Base-by-base conservation (phyloP, 495 filamentous ascomycete species). In the Xylaria bambusicola region DNA sequence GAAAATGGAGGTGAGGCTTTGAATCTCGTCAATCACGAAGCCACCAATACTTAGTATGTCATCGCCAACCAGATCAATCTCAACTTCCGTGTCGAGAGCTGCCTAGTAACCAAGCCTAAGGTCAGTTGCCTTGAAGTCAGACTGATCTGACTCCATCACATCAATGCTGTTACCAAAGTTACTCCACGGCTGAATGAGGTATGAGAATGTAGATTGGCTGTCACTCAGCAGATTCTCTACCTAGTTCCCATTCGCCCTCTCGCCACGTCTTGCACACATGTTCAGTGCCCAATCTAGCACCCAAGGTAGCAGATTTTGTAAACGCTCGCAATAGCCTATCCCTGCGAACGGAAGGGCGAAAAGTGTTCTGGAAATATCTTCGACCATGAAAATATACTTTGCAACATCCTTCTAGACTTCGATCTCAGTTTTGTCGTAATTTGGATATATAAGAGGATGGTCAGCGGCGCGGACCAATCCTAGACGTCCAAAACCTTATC, bases 11-110 rank as follows among this genome's bases (percentile, higher is more conserved):
- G 61, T 71, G 33, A 73, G 66, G 47, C 73, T 59, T 29, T 62
- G 57, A 29, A 78, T 59, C 5, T 65, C 60, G 9, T 63, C 47
- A 27, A 49, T 26, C 6, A 58, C 50, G 12, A 69, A 60, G 51
- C 71, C 72, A 21, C 69, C 70, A 41, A 77, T 52, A 29, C 62
- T 67, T 17, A 77, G 62, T 2, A 77, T 74, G 48, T 77, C 75
- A 53, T 76, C 74, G 6, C 66, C 62, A 21, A 62, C 69, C 18
- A 58, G 9, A 35, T 44, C 20, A 6, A 58, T 13, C 3, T 52
- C 36, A 10, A 24, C 2, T 36, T 52, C 13, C 13, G 20, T 58
- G n/a, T 42, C 46, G 35, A 58, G 47, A 18, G 35, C 15, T 27
- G 56, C 56, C 12, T 10, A 15, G 47, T 58, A 58, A 23, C 56